Base-by-base conservation (phyloP, 192 early-diverging fungal genomes). In the Linderina pennispora region DNA sequence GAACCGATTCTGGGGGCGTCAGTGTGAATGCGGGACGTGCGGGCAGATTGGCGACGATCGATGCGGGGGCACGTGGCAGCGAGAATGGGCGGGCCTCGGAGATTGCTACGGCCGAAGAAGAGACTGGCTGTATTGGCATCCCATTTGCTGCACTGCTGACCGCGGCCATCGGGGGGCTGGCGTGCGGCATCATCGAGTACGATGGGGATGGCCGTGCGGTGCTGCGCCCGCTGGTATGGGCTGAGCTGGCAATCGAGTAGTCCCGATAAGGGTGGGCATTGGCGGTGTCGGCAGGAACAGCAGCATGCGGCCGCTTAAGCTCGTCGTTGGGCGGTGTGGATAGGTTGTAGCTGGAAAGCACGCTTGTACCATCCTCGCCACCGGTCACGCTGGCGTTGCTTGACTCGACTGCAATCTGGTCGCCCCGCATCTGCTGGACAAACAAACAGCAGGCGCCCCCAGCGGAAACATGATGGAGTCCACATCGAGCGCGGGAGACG, bases 391-490 rank as follows among this genome's bases (percentile, higher is more conserved):
- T 34, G 24, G 41, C 16, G 26, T 23, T 13, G 34, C 43, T 37
- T 2, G 31, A n/a, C n/a, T n/a, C 24, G 17, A 59, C 56, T 13
- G 52, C 44, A 19, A 48, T 43, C 26, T 23, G 32, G 37, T 64
- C 61, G 45, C 57, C 41, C 23, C 58, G 64, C 40, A 41, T 47
- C 37, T 74, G 70, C 54, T 74, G 70, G n/a, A 26, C 50, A 66
- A 34, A 66, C 64, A 58, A 74, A 74, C 44, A 74, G 40, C 50
- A 74, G 43, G 23, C 53, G 33, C 15, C 70, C 63, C 70, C 70
- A 74, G n/a, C 70, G 63, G n/a, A 25, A 74, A 74, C 46, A 74
- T 23, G 20, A 74, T 40, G 23, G 47, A 50, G 43, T 74, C 58
- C 4, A 65, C 55, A 15, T 61, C 63, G 17, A n/a, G n/a, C n/a